Conservation (phyloP, 306 rosid species). For the Cicer bijugum region DNA sequence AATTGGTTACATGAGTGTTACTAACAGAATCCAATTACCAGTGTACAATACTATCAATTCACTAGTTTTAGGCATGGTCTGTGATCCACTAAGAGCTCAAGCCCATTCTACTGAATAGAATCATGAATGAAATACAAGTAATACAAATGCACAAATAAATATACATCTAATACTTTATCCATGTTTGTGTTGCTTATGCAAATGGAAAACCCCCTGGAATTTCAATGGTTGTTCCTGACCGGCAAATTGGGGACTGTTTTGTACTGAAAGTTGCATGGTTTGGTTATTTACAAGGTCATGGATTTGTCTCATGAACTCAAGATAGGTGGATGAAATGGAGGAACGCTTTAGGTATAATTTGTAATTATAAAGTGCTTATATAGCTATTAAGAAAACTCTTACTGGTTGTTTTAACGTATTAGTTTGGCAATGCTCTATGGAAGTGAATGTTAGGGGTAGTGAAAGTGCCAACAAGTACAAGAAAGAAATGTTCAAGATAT, state of each 20-base stretch:
- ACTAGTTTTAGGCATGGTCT: background rate
- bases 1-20: background rate
- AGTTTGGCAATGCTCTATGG: background rate
- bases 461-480: background rate
- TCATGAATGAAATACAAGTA: background rate
- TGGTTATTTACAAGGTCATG: constrained; percentile 1
- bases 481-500: background rate
- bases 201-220: background rate
- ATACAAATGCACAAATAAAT: background rate
- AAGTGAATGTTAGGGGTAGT: constrained; percentile 16
- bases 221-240: background rate
- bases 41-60: background rate
- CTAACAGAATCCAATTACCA: background rate
- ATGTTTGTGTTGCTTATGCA: constrained; percentile 3
- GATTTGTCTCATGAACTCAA: background rate
- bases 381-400: background rate
- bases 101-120: background rate
- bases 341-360: background rate
- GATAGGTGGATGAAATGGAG: constrained; percentile 1
- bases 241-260: background rate
- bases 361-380: background rate
- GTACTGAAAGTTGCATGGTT: constrained; percentile 1
- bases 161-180: background rate
- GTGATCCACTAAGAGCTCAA: background rate
- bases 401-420: background rate